Conservation (phyloP, 495 filamentous ascomycete genomes). For the Aspergillus sparsus region DNA sequence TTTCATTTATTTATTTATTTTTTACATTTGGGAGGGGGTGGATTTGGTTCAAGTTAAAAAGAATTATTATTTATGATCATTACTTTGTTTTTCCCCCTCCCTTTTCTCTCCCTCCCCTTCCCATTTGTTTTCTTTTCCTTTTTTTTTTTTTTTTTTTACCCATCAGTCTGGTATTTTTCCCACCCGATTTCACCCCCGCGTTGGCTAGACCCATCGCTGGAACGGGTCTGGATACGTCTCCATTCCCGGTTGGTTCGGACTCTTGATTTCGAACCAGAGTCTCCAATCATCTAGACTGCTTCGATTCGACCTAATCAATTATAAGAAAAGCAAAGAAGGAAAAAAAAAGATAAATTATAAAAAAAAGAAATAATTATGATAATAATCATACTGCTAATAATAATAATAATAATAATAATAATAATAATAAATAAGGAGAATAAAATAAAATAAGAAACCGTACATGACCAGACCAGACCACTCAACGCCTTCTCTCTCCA, state of each 20-base stretch:
- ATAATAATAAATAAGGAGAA: neutral
- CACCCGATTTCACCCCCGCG: constrained; percentile 23
- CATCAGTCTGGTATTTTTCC: neutral
- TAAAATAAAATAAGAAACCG: constrained; percentile 4
- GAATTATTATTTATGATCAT: neutral
- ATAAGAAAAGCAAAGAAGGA: constrained; percentile 5
- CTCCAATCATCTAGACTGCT: constrained; percentile 14
- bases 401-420: neutral
- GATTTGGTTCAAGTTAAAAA: neutral
- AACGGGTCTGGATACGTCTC: constrained; percentile 26
- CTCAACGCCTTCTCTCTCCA: neutral
- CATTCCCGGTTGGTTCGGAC: constrained; percentile 23
- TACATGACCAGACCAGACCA: neutral
- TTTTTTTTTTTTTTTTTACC: constrained; percentile 7
- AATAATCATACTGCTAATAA: neutral
- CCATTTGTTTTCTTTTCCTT: constrained; percentile 5
- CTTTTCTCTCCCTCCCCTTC: neutral
- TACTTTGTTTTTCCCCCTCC: neutral
- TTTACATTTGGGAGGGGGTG: neutral
- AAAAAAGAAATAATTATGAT: neutral
- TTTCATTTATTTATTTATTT: constrained; percentile 8
- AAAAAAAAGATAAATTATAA: neutral
- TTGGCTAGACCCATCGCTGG: constrained; percentile 29
- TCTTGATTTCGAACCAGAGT: constrained; percentile 8
- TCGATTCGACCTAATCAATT: constrained; percentile 4